Conservation (phyloP, 106 monocot species). For the Allium cepa region DNA sequence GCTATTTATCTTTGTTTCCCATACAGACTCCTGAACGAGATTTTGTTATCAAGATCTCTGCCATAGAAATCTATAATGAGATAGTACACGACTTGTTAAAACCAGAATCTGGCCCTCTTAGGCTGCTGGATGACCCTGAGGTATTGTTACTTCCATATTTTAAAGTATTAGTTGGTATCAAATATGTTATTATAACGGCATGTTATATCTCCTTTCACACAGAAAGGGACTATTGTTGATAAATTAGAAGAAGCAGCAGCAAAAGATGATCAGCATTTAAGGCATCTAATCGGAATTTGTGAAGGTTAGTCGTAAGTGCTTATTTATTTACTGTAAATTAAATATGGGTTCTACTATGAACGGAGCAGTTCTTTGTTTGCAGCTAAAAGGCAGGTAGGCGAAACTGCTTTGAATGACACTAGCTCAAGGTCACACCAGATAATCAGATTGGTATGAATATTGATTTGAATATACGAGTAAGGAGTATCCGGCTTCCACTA, state of each 20-base stretch:
- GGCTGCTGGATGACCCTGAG: slow-evolving; percentile 97
- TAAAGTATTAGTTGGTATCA: background rate
- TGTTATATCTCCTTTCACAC: background rate
- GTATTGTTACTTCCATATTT: slow-evolving; percentile 18
- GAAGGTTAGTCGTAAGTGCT: slow-evolving; percentile 40
- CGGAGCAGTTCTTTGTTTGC: slow-evolving; percentile 1
- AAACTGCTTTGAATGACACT: slow-evolving; percentile 89
- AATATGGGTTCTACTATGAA: slow-evolving; percentile 4
- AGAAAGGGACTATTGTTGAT: slow-evolving; percentile 97
- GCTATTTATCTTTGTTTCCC: background rate
- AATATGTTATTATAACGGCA: no score
- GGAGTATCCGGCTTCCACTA: no score
- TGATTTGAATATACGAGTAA: background rate
- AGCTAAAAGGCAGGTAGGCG: slow-evolving; percentile 96
- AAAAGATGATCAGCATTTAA: slow-evolving; percentile 71
- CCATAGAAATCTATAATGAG: slow-evolving; percentile 98
- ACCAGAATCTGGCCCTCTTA: slow-evolving; percentile 81
- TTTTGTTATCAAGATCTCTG: slow-evolving; percentile 83
- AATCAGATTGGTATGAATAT: slow-evolving; percentile 69
- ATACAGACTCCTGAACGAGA: slow-evolving; percentile 65
- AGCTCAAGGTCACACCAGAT: slow-evolving; percentile 99
- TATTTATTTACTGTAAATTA: background rate
- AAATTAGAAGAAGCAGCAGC: slow-evolving; percentile 87
- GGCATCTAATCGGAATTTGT: slow-evolving; percentile 77
- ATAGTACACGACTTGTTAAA: slow-evolving; percentile 75